Base-by-base conservation (phyloP, 768 basidiomycete genomes). In the Panaeolus papilionaceus region DNA sequence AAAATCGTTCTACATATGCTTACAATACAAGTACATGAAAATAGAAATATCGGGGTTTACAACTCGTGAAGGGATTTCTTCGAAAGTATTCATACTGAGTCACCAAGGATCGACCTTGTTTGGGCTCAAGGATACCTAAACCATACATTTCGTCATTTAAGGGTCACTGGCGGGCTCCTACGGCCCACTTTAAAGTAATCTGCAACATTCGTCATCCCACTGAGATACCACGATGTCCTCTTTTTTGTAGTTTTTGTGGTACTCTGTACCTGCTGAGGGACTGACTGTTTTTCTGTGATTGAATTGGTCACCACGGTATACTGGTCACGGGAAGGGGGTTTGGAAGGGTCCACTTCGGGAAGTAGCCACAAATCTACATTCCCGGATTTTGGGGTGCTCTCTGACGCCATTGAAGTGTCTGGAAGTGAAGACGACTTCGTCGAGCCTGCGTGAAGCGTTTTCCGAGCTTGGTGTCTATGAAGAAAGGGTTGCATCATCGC, bases 401-500 rank as follows among this genome's bases (percentile, higher is more conserved):
- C 26, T 7, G 10, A 10, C 33, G 11, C 7, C 8, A 10, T 58
- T 10, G 54, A 4, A 33, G 28, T 11, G 14, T 3, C 33, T 33
- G 54, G 28, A 33, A n/a, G 28, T 7, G 54, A 58, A 2, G 54
- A 16, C 1, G 28, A 33, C 4, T 4, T 28, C 14, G 54, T 4
- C n/a, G 28, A 12, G 3, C 16, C 14, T 16, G 28, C 1, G 11
- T 58, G 28, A 16, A 28, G 26, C 9, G 54, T 33, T 58, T 37
- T 58, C 54, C 54, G 54, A 16, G 54, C 54, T 33, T 58, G 9
- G 54, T 58, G 54, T 28, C 54, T 58, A 6, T 5, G 10, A 1
- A 58, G 54, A 58, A 58, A 58, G 4, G 54, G 54, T 37, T 58
- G 54, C 54, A 58, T 58, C 20, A 58, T 23, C 16, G 10, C 54